Base-by-base conservation (phyloP, 2,329 filamentous ascomycete species). In the Domatiomyces globalis region DNA sequence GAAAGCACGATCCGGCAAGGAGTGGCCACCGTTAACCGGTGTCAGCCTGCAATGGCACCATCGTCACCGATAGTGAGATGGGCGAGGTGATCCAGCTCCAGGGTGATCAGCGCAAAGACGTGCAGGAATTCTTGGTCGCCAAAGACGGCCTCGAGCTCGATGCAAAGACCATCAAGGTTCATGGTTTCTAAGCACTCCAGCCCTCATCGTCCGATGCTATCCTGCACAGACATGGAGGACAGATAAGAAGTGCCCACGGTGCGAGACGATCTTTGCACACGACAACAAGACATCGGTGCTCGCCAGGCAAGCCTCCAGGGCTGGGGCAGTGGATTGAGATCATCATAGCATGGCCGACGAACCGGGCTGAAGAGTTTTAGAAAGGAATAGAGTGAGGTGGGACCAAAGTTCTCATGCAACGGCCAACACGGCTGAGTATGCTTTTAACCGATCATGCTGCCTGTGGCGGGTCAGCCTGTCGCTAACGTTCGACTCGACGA, bases 31-130 rank as follows among this genome's bases (percentile, higher is more conserved):
- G 95, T 79, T 95, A 96, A 84, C 96, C 95, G 81, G 89, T 94
- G 71, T 95, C 95, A 68, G 90, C 92, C 73, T 96, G 90, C 87
- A 96, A 98, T 95, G 92, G 92, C 80, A 96, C 89, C 75, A 94
- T 96, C 71, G 89, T 96, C 73, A 81, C 81, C 69, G 90, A 96
- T 74, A 80, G 79, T 64, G 88, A 94, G 74, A 95, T 95, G 87
- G 90, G 90, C 70, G 89, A 96, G 79, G 90, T 96, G 79, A 95
- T 98, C 69, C 92, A 98, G 79, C 85, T 98, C 68, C 92, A 98
- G 74, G 92, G 92, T 66, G 92, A 98, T 72, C 92, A 98, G 79
- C 90, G 92, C 74, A 94, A 94, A 76, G 88, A 95, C 81, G 86
- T 95, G 70, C 86, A 94, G 72, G 88, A 95, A 68, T 98, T 96